phyloP scores from a whole-genome alignment of 1,139 yeast species.

The Geotrichum restrictum region DNA sequence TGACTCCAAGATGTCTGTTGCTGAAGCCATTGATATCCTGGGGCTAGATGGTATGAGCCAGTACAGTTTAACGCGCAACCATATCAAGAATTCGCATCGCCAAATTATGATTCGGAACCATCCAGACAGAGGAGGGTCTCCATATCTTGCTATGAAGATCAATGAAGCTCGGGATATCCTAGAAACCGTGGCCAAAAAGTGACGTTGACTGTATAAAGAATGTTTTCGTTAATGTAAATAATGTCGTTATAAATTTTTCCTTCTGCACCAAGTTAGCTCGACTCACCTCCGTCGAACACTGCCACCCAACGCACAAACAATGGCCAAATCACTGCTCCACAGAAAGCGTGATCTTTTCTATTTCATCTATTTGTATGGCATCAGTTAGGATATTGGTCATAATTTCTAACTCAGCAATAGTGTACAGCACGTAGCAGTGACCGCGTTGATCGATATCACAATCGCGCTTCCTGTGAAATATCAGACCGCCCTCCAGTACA shows the following conservation, averaged over 20 bases:
- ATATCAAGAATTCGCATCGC: conserved; percentile 56
- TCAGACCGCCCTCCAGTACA: conserved; percentile 48
- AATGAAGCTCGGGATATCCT: conserved; percentile 70
- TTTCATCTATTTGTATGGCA: conserved; percentile 44
- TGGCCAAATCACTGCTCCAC: conserved; percentile 8
- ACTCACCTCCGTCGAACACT: not conserved
- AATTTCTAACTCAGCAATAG: conserved; percentile 19
- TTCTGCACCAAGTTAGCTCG: not conserved
- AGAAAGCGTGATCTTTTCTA: conserved; percentile 48
- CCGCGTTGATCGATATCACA: conserved; percentile 69
- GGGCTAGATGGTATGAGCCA: conserved; percentile 29
- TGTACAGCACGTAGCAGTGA: conserved; percentile 65
- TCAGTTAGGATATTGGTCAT: not conserved
- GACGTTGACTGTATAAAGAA: not conserved
- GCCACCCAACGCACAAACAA: not conserved
- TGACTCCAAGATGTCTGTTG: conserved; percentile 35
- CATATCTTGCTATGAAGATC: conserved; percentile 65
- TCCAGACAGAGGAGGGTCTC: conserved; percentile 76
- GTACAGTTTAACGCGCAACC: conserved; percentile 29
- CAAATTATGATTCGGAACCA: conserved; percentile 64
- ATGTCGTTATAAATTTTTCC: not conserved
- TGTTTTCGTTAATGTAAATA: not conserved
- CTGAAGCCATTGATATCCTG: conserved; percentile 38
- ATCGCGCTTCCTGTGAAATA: conserved; percentile 58
- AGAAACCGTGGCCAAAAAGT: conserved; percentile 36